phyloP scores from a whole-genome alignment of 2,329 filamentous ascomycete species.

The Beauveria caledonica region DNA sequence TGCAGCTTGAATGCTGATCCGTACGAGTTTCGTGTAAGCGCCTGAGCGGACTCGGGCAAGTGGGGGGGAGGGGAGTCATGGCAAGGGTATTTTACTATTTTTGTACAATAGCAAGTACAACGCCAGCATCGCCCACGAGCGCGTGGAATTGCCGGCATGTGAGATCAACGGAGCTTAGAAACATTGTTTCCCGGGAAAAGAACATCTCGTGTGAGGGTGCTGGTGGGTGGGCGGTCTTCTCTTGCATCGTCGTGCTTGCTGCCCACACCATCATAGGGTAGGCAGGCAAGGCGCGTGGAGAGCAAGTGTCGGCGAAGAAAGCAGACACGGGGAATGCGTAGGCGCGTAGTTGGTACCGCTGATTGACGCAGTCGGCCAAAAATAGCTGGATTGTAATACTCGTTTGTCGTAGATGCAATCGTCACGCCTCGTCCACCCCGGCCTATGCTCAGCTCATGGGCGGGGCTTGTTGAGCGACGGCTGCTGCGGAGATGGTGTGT shows the following conservation, averaged over 20 bases:
- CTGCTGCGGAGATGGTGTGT: too few relatives aligned
- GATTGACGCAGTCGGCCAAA: too few relatives aligned
- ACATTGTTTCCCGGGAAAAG: too few relatives aligned
- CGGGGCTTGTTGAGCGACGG: too few relatives aligned
- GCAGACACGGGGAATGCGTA: too few relatives aligned
- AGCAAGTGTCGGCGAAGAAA: too few relatives aligned
- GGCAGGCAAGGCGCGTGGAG: too few relatives aligned
- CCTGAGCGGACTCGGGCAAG: neutral
- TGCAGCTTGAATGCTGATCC: neutral
- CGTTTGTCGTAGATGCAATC: neutral
- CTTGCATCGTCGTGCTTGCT: neutral
- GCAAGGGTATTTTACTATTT: neutral
- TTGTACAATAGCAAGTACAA: neutral
- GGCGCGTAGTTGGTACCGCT: too few relatives aligned
- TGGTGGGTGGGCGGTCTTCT: neutral
- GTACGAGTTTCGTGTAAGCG: neutral
- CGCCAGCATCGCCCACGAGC: neutral
- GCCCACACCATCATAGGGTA: too few relatives aligned
- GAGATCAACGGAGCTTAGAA: neutral
- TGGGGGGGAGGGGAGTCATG: neutral
- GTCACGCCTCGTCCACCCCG: neutral
- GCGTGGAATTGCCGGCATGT: neutral
- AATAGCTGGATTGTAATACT: neutral
- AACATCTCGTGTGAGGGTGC: too few relatives aligned
- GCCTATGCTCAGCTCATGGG: too few relatives aligned